Base-by-base conservation (phyloP, 495 filamentous ascomycete genomes). In the Penicillium pancosmium region DNA sequence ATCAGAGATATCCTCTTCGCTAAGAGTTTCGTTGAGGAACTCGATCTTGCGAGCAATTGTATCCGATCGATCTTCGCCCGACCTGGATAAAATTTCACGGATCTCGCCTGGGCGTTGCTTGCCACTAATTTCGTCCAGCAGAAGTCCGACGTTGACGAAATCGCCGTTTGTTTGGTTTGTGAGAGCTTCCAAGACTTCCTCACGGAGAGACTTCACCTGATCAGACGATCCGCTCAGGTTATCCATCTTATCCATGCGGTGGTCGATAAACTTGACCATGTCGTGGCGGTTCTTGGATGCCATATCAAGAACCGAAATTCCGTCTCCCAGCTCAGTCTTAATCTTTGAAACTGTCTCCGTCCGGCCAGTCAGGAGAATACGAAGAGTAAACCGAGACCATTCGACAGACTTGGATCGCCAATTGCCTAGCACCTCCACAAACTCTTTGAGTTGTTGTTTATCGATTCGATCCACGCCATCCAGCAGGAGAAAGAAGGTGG, bases 71-170 rank as follows among this genome's bases (percentile, higher is more conserved):
- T 57, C 60, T 4, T 35, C 63, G 33, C 63, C 63, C 1, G 63
- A 63, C 5, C 56, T 56, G 7, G 60, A 53, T 18, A 66, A 34
- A 9, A 66, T 55, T n/a, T 63, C 54, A 5, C 63, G 41, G 34
- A 66, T 66, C 18, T 66, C 63, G 12, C 63, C 50, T 1, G 63
- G 63, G 5, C 63, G 63, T 18, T 63, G 56, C 18, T 66, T 66
- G 3, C 40, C 54, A 27, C 63, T 57, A 10, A 66, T 66, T 27
- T 66, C 56, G 41, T 66, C 35, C 25, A 66, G 25, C 4, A 66
- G 38, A 5, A 66, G 60, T 8, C 60, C 54, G 11, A 63, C 54
- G 15, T 63, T 66, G 54, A 66, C 56, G 19, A 63, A 66, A 44
- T 66, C 63, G 16, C 63, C 63, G 43, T 59, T 52, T 0, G 60